Evolutionary conservation across 2,329 filamentous ascomycete species (phyloP).

Genomic region (Beauveria medogensis): DNA sequence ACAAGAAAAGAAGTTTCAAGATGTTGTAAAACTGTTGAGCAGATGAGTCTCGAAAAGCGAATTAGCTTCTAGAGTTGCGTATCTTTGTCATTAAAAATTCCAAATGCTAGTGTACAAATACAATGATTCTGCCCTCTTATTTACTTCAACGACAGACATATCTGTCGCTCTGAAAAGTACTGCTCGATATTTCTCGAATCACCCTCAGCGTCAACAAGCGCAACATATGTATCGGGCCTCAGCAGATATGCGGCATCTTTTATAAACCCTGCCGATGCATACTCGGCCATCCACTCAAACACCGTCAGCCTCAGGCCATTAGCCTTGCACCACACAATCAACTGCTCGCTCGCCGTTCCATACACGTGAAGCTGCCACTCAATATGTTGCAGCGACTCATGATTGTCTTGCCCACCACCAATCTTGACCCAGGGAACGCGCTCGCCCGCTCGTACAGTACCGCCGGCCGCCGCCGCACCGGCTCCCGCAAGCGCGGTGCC

Average conservation of each 20-base stretch:
- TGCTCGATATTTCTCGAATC: not conserved
- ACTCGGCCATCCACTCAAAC: not conserved
- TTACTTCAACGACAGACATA: not conserved
- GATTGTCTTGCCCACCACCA: not conserved
- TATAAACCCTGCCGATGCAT: not conserved
- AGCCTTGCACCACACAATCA: not conserved
- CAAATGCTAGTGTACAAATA: not conserved
- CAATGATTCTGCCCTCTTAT: not conserved
- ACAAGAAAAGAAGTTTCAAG: not conserved
- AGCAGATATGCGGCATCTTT: conserved; percentile 1
- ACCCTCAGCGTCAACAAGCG: not conserved
- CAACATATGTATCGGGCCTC: conserved; percentile 9
- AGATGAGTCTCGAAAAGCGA: not conserved
- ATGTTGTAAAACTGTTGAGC: not conserved
- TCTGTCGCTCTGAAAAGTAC: not conserved
- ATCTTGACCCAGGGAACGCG: conserved; percentile 5
- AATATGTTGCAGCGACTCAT: not conserved
- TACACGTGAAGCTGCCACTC: conserved; percentile 10
- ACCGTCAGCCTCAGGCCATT: not conserved
- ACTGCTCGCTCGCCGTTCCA: not conserved
- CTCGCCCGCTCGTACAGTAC: not conserved
- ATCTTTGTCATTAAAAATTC: not conserved
- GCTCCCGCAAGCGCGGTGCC: not conserved
- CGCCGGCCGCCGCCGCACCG: not conserved
- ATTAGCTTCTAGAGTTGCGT: not conserved